Base-by-base conservation (phyloP, 176 grass and related monocot species). In the Oryza punctata region DNA sequence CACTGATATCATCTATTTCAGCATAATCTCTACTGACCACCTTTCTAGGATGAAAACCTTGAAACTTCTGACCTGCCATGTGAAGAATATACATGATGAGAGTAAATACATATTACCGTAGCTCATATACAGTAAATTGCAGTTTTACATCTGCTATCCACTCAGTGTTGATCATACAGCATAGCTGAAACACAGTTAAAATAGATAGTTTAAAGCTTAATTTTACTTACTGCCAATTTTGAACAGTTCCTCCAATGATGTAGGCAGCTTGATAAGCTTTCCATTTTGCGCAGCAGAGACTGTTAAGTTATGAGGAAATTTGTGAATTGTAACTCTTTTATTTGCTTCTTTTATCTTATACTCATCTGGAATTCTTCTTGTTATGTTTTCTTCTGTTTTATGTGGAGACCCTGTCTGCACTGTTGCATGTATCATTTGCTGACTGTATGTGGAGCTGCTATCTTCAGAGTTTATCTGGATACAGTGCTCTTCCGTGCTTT, bases 1-100 rank as follows among this genome's bases (percentile, higher is more conserved):
- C 89, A 77, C 63, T 29, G 27, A 94, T 91, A 78, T 96, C 91
- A 76, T 99, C 93, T 89, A 99, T 99, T 87, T 99, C 96, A 70
- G 91, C 93, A 16, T 89, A 64, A 78, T 96, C 96, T 94, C 76
- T 75, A 76, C 73, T 99, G 67, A 96, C 60, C 64, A 94, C 54
- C 86, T 85, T 92, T 76, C 40, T 94, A 40, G 91, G 91, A 64
- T 82, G 73, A 84, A 77, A 82, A 69, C 90, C 87, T 50, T 69
- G 65, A 84, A 96, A 94, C 83, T 94, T 92, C 63, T 94, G 84
- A 57, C 84, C 96, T 99, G 93, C 77, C 87, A 80, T 57, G 40
- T 54, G 26, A 75, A 69, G 57, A 54, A 79, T 61, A 52, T 77
- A 69, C 43, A 19, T 84, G 14, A n/a, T 84, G 73, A 69, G 64